Base-by-base conservation (phyloP, 129 eudicot species). In the Cynara cardunculus region DNA sequence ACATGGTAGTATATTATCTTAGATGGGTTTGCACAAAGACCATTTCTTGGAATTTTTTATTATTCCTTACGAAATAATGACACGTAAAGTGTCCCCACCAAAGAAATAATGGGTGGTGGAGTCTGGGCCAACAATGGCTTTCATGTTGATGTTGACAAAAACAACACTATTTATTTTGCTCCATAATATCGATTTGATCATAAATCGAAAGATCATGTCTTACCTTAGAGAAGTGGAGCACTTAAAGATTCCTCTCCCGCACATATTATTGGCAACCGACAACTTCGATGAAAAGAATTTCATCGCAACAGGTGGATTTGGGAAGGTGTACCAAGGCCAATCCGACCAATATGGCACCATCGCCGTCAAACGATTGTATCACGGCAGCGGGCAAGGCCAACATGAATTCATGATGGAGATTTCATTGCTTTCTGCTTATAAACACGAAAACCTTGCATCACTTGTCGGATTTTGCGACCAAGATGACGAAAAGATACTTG, bases 281-380 rank as follows among this genome's bases (percentile, higher is more conserved):
- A 53, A 85, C 35, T 84, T 87, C 5, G 62, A 69, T 19, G 46
- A 73, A 61, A 62, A 31, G 9, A 30, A 77, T 28, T 7, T 76
- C 22, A 76, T 62, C 12, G 80, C 80, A 18, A 9, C 0, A 9
- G 80, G 80, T 76, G 80, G 80, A 9, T 76, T 34, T 34, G 90
- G 86, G 41, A 77, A 49, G 71, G 89, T 86, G 12, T 86, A 82
- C 30, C 75, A 68, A 74, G 89, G 72, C 25, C 25, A 32, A 62
- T 53, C 27, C 44, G 9, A 59, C 64, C 69, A 73, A 39, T 71
- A 64, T 76, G 80, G 80, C 72, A 21, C 16, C 32, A 62, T 76
- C 0, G 80, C 72, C 16, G 10, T 76, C 37, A 76, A 76, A 62
- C 31, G 39, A 16, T 22, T 32, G 19, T 53, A 76, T 34, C 72